These are phyloP conservation scores for Theobroma grandiflorum DNA, from an alignment of 441 rosid genomes.

Conservation along the genomic window DNA sequence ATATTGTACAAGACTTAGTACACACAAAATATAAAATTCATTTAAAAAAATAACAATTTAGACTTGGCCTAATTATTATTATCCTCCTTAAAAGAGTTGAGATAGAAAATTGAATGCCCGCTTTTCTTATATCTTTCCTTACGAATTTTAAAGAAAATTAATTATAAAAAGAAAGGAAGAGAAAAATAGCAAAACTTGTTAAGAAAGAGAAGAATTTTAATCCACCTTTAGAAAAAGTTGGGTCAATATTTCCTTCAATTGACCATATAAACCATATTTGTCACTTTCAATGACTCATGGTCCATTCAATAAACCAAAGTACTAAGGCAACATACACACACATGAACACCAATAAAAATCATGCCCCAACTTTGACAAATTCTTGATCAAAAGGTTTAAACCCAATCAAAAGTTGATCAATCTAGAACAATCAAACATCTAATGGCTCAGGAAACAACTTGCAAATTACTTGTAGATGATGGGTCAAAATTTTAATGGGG, in stretches of 20 bases:
- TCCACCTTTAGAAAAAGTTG: background rate
- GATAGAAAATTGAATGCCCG: too few species aligned
- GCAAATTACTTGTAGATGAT: background rate
- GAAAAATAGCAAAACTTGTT: background rate
- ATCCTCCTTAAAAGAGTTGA: too few species aligned
- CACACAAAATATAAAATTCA: too few species aligned
- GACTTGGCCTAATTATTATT: too few species aligned
- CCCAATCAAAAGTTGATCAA: background rate
- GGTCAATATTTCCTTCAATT: background rate
- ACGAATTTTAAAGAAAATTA: too few species aligned
- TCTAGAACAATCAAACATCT: background rate
- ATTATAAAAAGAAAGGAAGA: background rate
- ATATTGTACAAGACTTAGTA: too few species aligned
- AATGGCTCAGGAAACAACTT: background rate
- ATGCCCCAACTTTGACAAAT: background rate
- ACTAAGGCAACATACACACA: background rate
- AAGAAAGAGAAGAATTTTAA: background rate
- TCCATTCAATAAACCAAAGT: background rate
- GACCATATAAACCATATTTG: constrained; percentile 3
- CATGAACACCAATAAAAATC: background rate
- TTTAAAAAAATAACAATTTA: too few species aligned
- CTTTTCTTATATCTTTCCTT: too few species aligned
- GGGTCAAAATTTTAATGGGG: background rate
- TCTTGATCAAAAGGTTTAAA: background rate
- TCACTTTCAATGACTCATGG: background rate